These are phyloP conservation scores for Sporothrix brasiliensis DNA, from an alignment of 2,329 filamentous ascomycete species.

Conservation along the genomic window DNA sequence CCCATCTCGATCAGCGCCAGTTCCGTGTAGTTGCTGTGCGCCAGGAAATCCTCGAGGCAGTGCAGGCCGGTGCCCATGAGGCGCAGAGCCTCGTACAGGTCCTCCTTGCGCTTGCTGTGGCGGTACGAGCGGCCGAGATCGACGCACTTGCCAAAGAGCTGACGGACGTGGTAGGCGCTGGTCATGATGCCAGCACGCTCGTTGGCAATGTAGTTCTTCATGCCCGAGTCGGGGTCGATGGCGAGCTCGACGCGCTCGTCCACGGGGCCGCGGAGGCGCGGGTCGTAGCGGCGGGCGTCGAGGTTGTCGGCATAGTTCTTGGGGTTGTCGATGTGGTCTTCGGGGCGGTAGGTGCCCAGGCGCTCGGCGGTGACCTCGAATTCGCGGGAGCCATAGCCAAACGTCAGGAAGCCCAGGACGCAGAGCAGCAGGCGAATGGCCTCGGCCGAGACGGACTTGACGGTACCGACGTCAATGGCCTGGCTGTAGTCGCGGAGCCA, in stretches of 20 bases:
- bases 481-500: constrained; percentile 94
- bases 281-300: constrained; percentile 82
- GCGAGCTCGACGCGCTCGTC: constrained; percentile 77
- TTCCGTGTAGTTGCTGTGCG: constrained; percentile 92
- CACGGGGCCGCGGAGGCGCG: constrained; percentile 76
- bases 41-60: constrained; percentile 87
- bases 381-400: constrained; percentile 80
- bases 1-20: constrained; percentile 85
- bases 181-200: constrained; percentile 78
- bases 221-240: constrained; percentile 72
- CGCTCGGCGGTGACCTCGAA: constrained; percentile 81
- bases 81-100: constrained; percentile 83
- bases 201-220: constrained; percentile 96
- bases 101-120: constrained; percentile 66
- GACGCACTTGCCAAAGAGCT: constrained; percentile 73
- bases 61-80: constrained; percentile 86
- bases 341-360: constrained; percentile 78
- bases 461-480: constrained; percentile 87
- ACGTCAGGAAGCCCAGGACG: constrained; percentile 86
- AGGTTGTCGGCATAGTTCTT: constrained; percentile 87
- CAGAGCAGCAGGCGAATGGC: constrained; percentile 88
- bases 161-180: constrained; percentile 74
- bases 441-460: constrained; percentile 87
- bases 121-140: constrained; percentile 77
- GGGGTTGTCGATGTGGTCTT: constrained; percentile 78